Percentiles rank a stretch among this genome's conserved stretches.
These are phyloP conservation scores for Ormosia semicastrata DNA, from an alignment of 306 rosid species.

Conservation along the genomic window DNA sequence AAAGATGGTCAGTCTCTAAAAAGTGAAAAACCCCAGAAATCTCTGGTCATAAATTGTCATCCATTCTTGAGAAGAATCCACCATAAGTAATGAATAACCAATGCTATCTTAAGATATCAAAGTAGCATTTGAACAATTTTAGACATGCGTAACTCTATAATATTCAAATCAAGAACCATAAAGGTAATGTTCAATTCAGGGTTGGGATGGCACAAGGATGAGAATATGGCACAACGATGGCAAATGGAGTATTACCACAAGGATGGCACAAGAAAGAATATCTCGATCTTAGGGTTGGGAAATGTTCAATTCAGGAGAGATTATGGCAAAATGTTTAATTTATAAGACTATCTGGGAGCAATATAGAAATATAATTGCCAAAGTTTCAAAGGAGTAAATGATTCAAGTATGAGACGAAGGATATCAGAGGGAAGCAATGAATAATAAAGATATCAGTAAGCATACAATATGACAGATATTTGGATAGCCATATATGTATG, in stretches of 20 bases:
- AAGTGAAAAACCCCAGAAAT: not conserved
- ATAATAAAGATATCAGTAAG: not conserved
- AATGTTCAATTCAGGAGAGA: not conserved
- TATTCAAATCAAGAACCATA: not conserved
- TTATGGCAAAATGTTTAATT: not conserved
- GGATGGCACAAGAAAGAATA: not conserved
- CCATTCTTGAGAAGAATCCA: not conserved
- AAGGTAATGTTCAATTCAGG: not conserved
- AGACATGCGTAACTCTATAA: not conserved
- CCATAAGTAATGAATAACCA: too few relatives aligned
- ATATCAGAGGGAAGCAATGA: not conserved
- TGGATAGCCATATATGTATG: not conserved
- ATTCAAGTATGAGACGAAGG: not conserved
- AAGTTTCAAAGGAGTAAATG: not conserved
- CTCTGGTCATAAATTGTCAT: not conserved
- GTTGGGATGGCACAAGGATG: not conserved
- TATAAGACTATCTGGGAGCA: not conserved
- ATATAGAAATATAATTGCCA: not conserved
- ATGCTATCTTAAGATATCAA: not conserved
- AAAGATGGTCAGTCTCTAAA: not conserved
- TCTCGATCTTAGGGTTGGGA: not conserved
- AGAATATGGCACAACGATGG: too few relatives aligned
- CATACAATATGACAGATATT: not conserved
- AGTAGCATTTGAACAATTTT: not conserved
- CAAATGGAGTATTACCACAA: too few relatives aligned